Evolutionary conservation across 257 asterid species (phyloP).

Genomic region (Gynochthodes officinalis): DNA sequence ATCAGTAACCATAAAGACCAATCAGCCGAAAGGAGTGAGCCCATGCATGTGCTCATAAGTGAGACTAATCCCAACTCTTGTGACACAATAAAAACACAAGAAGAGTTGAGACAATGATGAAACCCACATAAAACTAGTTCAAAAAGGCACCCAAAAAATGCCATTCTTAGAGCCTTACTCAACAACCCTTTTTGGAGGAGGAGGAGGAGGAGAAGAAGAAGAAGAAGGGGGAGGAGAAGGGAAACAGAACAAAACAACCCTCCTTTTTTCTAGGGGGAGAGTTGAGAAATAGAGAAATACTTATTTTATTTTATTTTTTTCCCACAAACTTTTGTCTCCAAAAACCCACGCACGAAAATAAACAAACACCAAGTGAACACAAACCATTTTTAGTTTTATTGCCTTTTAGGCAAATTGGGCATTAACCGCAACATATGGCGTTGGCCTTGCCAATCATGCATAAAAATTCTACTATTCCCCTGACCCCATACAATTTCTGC

Average conservation of each 20-base stretch:
- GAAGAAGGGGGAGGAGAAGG: no score
- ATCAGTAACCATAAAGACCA: conserved; percentile 12
- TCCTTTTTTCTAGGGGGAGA: not conserved
- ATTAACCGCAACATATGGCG: conserved; percentile 7
- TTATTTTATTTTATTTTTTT: not conserved
- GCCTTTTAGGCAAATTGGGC: not conserved
- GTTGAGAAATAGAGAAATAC: not conserved
- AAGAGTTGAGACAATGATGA: conserved; percentile 13
- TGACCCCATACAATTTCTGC: conserved; percentile 13
- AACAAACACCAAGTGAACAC: not conserved
- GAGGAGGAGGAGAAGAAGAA: not conserved
- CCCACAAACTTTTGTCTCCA: not conserved
- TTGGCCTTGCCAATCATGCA: conserved; percentile 10
- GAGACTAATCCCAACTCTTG: conserved; percentile 8
- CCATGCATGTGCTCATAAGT: conserved; percentile 16
- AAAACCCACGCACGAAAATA: not conserved
- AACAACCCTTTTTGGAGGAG: conserved; percentile 12
- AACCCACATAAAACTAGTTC: not conserved
- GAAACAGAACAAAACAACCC: not conserved
- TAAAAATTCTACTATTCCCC: not conserved
- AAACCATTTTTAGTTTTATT: no score
- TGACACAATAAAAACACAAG: conserved; percentile 11
- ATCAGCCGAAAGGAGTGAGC: conserved; percentile 32
- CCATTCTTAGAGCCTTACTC: not conserved
- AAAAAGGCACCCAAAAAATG: not conserved